Evolutionary conservation across 2,329 filamentous ascomycete species (phyloP), one percentile per base, ranked within the genome.

Genomic region (Fusarium hostae): DNA sequence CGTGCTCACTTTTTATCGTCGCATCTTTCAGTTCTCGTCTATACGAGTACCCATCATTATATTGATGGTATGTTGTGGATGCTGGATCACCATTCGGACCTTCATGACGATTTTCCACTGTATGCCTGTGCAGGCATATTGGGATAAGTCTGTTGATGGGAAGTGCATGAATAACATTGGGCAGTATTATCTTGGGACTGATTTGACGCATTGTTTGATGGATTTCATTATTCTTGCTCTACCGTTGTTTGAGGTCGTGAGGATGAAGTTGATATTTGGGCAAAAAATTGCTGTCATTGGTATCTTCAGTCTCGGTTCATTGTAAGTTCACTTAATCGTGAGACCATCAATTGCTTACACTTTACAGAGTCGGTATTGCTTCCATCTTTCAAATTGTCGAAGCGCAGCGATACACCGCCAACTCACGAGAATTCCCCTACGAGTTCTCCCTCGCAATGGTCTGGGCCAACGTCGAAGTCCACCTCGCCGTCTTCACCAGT

Each of bases 1-100:
- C 1, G 71, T 80, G 2, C 70, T 80, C 13, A 70, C 59, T 20
- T 75, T 80, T 40, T 80, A 79, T 61, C 76, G 75, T 39, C 73
- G 78, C 28, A 34, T 79, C 4, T 80, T 80, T 44, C 69, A 60
- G 2, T 60, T 76, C 32, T 70, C 76, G 1, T 63, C 64, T 6
- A 79, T 80, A 44, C 74, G 74, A 10, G 51, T 77, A 13, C 74
- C 77, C 4, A 80, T 79, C 18, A 62, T 71, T 6, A 57, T 75
- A 9, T 56, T 80, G 22, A 70, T 77, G 40, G 73, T 52, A 9
- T 60, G 65, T 11, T 73, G 68, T 9, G 40, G 59, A 28, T 60
- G 74, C 26, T 80, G 79, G 79, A 72, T 79, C 22, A 74, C 74
- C 18, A 56, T 79, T 12, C 62, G 78, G 13, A 72, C 69, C 0